Base-by-base conservation (phyloP, 2,329 filamentous ascomycete genomes). In the Colletotrichum nymphaeae region DNA sequence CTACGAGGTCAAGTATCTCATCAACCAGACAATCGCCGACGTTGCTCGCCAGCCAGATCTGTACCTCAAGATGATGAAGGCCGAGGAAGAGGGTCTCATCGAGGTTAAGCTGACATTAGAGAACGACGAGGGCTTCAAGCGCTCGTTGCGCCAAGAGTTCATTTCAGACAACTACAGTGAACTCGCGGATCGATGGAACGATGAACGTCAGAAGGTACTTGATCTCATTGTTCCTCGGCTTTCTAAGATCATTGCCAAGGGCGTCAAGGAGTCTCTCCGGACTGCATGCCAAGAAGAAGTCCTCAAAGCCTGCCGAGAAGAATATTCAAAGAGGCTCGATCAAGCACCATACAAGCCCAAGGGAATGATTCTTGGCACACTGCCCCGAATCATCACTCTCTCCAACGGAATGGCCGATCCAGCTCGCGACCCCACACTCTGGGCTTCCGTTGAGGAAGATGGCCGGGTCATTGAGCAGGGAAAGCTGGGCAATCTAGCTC, bases 1-100 rank as follows among this genome's bases (percentile, higher is more conserved):
- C 83, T 98, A 98, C 81, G 97, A 98, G 82, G 94, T 99, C 86
- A 98, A 99, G 83, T 99, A 99, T 78, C 88, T 99, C 24, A 92
- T 95, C 76, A 95, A 97, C 78, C 95, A 98, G 82, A 94, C 94
- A 8, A 93, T 98, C 74, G 86, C 87, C 55, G 93, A 97, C 76
- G 90, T 98, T 72, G 93, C 95, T 3, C 91, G 92, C 65, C 92
- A 94, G 66, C 97, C 97, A 1, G 95, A 98, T 76, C 87, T 98
- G 30, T 99, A 97, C 81, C 86, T 99, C 69, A 96, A 97, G 84
- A 99, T 99, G 97, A 91, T 98, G 82, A 97, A 95, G 81, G 97
- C 97, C 1, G 97, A 99, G 82, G 93, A 97, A 78, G 97, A 99
- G 81, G 95, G 96, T 2, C 86, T 99, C 1, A 89, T 99, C 16